Base-by-base conservation (phyloP, 176 grass and related monocot genomes). In the Triticum dicoccoides region DNA sequence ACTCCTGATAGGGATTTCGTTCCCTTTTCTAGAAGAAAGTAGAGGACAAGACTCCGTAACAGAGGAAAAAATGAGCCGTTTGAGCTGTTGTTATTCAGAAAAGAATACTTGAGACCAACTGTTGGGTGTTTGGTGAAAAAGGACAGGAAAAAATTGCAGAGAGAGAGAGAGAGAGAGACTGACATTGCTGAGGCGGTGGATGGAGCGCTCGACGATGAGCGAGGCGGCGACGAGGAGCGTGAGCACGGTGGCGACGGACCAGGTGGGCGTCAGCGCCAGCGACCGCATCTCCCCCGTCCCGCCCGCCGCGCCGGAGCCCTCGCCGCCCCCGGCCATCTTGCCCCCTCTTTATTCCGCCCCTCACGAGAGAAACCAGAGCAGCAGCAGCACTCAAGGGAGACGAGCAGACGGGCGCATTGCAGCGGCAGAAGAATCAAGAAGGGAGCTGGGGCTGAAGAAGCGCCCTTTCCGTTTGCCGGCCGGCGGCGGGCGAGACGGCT, bases 191-290 rank as follows among this genome's bases (percentile, higher is more conserved):
- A 98, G 85, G 2, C 88, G 90, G 76, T 98, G 93, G 78, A 98
- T 92, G 83, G 96, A 98, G 80, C 96, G 91, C 92, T 98, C 96
- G 82, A 98, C 88, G 25, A 98, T 61, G 87, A 98, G 91, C 56
- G 93, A 98, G 86, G 83, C 79, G 11, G 92, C 91, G 75, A 98
- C 93, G 75, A 98, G 91, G 85, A 98, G 86, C 0, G 96, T 98
- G 77, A 98, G 72, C 75, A 98, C 93, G 69, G 88, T 91, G 61
- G 96, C 96, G 58, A 96, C 96, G n/a, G 96, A 98, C 96, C 96
- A 98, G 21, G 96, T 98, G 4, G 96, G 96, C 32, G 96, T 98
- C 29, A 98, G 88, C 61, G 93, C 96, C 77, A 98, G 65, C 25
- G 93, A 96, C 32, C 96, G 91, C 78, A 90, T 84, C 80, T 98